Conservation (phyloP, 768 basidiomycete genomes). For the Mycena rosella region DNA sequence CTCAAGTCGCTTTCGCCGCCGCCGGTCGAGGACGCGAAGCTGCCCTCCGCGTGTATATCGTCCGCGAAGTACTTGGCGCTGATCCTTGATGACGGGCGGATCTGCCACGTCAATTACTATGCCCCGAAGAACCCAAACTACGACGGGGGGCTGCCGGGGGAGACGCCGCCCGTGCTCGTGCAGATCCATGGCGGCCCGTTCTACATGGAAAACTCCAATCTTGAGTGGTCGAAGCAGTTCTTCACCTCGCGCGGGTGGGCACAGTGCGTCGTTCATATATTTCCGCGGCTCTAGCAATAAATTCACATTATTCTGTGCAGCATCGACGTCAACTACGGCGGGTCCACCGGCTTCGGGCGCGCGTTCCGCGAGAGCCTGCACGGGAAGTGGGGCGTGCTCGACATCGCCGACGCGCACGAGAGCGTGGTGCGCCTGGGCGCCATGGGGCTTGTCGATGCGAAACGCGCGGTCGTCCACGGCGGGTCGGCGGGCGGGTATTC, state of each 20-base stretch:
- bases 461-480: constrained; percentile 67
- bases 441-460: constrained; percentile 55
- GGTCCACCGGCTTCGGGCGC: constrained; percentile 11
- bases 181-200: constrained; percentile 70
- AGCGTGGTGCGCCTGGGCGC: constrained; percentile 56
- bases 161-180: constrained; percentile 63
- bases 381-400: constrained; percentile 70
- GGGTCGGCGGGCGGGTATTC: constrained; percentile 71
- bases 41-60: constrained; percentile 6
- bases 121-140: constrained; percentile 64
- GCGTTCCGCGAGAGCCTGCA: constrained; percentile 50
- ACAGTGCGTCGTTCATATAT: background rate
- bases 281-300: background rate
- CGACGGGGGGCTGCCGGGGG: constrained; percentile 41
- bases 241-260: constrained; percentile 65
- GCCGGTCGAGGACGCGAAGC: background rate
- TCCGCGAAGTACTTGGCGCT: constrained; percentile 1
- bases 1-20: constrained; percentile 1
- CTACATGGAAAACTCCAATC: constrained; percentile 46
- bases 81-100: constrained; percentile 40
- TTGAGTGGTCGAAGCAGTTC: constrained; percentile 58
- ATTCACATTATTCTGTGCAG: background rate
- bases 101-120: constrained; percentile 63
- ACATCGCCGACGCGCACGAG: constrained; percentile 62
- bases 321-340: constrained; percentile 11